phyloP scores from a whole-genome alignment of 768 basidiomycete genomes.

The Chalciporus piperatus region DNA sequence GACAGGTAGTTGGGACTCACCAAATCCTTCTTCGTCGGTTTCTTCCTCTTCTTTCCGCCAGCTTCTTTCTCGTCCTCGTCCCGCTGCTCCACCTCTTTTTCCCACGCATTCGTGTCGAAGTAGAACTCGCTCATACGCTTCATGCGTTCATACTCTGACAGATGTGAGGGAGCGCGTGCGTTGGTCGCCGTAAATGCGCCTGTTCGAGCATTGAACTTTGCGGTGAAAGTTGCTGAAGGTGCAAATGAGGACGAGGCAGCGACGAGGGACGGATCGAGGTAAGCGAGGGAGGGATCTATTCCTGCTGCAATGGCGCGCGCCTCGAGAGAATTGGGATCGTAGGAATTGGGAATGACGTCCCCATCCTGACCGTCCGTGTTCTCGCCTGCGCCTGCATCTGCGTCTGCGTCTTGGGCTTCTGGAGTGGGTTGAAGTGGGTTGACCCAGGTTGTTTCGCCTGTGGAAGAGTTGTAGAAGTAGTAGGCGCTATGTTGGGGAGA shows the following conservation, averaged over 20 bases:
- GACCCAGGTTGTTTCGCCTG: slow-evolving; percentile 80
- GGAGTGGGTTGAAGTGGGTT: slow-evolving; percentile 60
- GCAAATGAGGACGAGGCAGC: slow-evolving; percentile 29
- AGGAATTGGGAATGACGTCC: slow-evolving; percentile 15
- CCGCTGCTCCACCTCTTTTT: slow-evolving; percentile 58
- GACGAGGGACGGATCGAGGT: slow-evolving; percentile 73
- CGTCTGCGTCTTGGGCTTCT: slow-evolving; percentile 14
- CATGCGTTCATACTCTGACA: slow-evolving; percentile 79
- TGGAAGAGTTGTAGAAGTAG: slow-evolving; percentile 78
- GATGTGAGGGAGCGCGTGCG: slow-evolving; percentile 67
- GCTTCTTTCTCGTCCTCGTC: slow-evolving; percentile 45
- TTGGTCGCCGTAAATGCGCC: slow-evolving; percentile 69
- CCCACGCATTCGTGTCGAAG: slow-evolving; percentile 83
- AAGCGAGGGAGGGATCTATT: slow-evolving; percentile 78
- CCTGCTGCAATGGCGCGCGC: slow-evolving; percentile 74
- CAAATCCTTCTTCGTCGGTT: slow-evolving; percentile 80
- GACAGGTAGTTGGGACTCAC: slow-evolving; percentile 41
- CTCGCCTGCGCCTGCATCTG: slow-evolving; percentile 19
- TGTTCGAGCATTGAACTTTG: slow-evolving; percentile 81
- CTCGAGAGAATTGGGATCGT: slow-evolving; percentile 49
- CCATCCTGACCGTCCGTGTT: slow-evolving; percentile 22
- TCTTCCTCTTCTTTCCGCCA: slow-evolving; percentile 72
- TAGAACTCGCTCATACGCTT: slow-evolving; percentile 83
- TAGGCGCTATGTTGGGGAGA: slow-evolving; percentile 76
- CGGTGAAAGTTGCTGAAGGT: slow-evolving; percentile 49